Evolutionary conservation across 257 asterid species (phyloP).

Genomic region (Solanum sejunctum): DNA sequence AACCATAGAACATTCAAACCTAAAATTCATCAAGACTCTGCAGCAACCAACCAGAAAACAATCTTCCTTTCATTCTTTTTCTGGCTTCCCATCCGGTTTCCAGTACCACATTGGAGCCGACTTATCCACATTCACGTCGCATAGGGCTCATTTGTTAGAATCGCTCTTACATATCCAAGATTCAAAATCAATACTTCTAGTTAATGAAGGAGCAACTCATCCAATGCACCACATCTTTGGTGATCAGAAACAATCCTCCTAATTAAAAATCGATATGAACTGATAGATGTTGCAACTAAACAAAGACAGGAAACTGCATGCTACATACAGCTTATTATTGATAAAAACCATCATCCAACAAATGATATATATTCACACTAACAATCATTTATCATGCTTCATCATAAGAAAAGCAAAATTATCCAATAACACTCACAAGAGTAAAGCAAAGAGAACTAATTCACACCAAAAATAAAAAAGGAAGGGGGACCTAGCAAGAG

Average conservation of each 20-base stretch:
- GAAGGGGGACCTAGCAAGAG: not conserved
- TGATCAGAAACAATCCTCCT: no score
- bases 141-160: no score
- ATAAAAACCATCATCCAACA: not conserved
- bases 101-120: no score
- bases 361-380: not conserved
- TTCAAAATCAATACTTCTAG: no score
- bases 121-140: no score
- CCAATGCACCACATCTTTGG: no score
- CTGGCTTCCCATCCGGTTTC: no score
- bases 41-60: not conserved
- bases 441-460: not conserved
- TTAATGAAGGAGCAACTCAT: no score
- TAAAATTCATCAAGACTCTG: not conserved
- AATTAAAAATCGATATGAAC: no score
- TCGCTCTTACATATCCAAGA: no score
- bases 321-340: not conserved
- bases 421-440: not conserved
- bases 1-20: not conserved
- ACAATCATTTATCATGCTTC: not conserved
- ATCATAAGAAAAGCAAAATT: not conserved
- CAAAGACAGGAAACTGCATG: not conserved
- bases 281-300: not conserved
- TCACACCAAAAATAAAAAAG: not conserved
- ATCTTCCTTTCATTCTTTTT: no score